Evolutionary conservation across 768 basidiomycete genomes (phyloP), one percentile per base, ranked within the genome.

Genomic region (Antrodiella citrinella): DNA sequence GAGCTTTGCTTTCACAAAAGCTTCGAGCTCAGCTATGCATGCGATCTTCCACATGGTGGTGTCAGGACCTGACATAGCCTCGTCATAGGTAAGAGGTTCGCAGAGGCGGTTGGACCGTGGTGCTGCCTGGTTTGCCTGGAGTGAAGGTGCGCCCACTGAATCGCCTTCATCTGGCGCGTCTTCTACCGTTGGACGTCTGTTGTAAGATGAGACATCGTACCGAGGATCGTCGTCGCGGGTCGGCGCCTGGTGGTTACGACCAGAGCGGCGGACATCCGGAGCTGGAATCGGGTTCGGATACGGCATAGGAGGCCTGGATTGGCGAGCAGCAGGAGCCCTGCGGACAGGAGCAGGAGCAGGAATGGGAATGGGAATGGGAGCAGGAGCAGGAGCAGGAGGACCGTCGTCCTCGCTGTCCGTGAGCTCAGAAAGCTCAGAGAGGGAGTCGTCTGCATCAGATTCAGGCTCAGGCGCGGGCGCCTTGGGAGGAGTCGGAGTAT

Each of bases 51-150:
- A 55, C 22, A 26, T 35, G 13, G 25, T 44, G 38, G 51, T 47
- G 45, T 61, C 54, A 54, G 64, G 38, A 48, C 50, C 53, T 53
- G n/a, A n/a, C n/a, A n/a, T n/a, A n/a, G n/a, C n/a, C n/a, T n/a
- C n/a, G n/a, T n/a, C n/a, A n/a, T n/a, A n/a, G n/a, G n/a, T n/a
- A n/a, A n/a, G n/a, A n/a, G n/a, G n/a, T n/a, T n/a, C n/a, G n/a
- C n/a, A n/a, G n/a, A n/a, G n/a, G n/a, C n/a, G n/a, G n/a, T n/a
- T n/a, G n/a, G n/a, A n/a, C n/a, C n/a, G n/a, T n/a, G n/a, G n/a
- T n/a, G n/a, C n/a, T n/a, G n/a, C n/a, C n/a, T n/a, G n/a, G n/a
- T n/a, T n/a, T n/a, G n/a, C n/a, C n/a, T n/a, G n/a, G n/a, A n/a
- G n/a, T n/a, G n/a, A n/a, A n/a, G n/a, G n/a, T n/a, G n/a, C n/a